Base-by-base conservation (phyloP, 2,329 filamentous ascomycete species). In the Aspergillus ochraceus region DNA sequence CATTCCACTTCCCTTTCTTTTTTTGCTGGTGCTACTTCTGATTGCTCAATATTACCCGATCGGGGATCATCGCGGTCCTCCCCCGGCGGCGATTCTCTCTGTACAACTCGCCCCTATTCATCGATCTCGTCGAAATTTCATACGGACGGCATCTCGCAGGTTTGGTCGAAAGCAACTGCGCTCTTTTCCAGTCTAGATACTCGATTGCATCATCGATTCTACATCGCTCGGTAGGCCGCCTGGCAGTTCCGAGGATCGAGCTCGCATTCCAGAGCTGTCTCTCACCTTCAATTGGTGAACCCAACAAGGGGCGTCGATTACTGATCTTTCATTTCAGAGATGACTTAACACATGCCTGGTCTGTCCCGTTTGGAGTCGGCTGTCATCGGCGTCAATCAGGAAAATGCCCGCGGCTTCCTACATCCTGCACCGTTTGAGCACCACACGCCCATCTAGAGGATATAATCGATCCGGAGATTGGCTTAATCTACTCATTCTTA, bases 1-100 rank as follows among this genome's bases (percentile, higher is more conserved):
- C 26, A 29, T 29, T 29, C 9, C 2, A 8, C 1, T 9, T 9
- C 8, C 26, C 6, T 29, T 29, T 8, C 2, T 8, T 9, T 9
- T 8, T 29, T 9, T 29, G 4, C 24, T 3, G 50, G 12, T 36
- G 4, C 26, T 29, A 4, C 26, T 29, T 8, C 26, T 9, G 50
- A 32, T 12, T 14, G 26, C 29, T 29, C 26, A 30, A 52, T 57
- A 53, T 57, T 57, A 57, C 49, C 55, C 36, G 49, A 57, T 57
- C 24, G 29, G 50, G 24, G 22, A 19, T n/a, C 32, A 11, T 32
- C 22, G 26, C 26, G 24, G 9, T 19, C 32, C 32, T 12, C 32
- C 32, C 32, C 4, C 32, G 11, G 11, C 32, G 14, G 32, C 32
- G 12, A 36, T 10, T 9, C 2, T 46, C 42, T 46, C 42, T 20